Evolutionary conservation across 306 rosid genomes (phyloP).

Genomic region (Cicer pinnatifidum): DNA sequence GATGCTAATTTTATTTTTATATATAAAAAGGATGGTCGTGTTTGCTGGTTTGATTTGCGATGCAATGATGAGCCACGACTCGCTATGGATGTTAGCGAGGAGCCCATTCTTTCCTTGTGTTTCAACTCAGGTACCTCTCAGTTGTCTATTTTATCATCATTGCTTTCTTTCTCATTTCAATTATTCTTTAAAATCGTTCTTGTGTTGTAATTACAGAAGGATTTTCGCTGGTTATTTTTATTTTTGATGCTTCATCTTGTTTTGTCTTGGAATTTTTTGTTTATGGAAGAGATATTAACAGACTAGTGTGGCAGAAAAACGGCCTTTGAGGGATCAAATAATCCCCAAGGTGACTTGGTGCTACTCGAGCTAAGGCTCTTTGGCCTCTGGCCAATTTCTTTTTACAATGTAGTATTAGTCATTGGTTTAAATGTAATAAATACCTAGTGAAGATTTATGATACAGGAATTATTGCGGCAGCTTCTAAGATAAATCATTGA

Average conservation of each 20-base stretch:
- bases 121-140: slow-evolving; percentile 65
- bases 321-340: neutral
- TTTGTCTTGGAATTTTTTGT: neutral
- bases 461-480: neutral
- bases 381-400: neutral
- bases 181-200: neutral
- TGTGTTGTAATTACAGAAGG: neutral
- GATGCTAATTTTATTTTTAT: neutral
- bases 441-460: slow-evolving; percentile 4
- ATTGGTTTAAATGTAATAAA: neutral
- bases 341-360: neutral
- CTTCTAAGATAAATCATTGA: neutral
- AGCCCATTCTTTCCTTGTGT: slow-evolving; percentile 72
- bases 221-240: neutral
- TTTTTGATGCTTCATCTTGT: neutral
- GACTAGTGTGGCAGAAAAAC: neutral
- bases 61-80: slow-evolving; percentile 61
- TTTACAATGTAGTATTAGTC: neutral
- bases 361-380: neutral
- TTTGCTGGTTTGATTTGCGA: slow-evolving; percentile 96
- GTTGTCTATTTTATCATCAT: neutral
- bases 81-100: slow-evolving; percentile 69
- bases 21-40: slow-evolving; percentile 67
- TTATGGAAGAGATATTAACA: no score
- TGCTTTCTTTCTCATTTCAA: neutral